phyloP scores from a whole-genome alignment of 768 basidiomycete species.

The Inosperma sp. region DNA sequence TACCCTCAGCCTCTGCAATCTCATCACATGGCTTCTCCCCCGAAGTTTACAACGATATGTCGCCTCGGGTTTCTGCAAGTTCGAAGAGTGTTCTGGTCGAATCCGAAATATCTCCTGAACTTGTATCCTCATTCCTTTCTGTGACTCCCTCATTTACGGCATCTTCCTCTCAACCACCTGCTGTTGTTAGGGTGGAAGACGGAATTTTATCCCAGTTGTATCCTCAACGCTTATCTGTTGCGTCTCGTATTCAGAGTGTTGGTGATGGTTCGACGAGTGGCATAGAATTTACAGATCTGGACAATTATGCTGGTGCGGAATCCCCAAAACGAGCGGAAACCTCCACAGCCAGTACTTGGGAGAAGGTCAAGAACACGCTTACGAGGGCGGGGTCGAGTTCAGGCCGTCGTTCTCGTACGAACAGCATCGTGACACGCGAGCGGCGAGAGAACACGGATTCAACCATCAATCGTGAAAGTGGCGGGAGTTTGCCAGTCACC shows the following conservation, averaged over 20 bases:
- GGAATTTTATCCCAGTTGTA: conserved; percentile 52
- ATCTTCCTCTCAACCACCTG: conserved; percentile 39
- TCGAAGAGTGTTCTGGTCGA: conserved; percentile 63
- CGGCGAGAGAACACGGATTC: conserved; percentile 68
- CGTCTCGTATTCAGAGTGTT: conserved; percentile 48
- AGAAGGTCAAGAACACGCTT: conserved; percentile 66
- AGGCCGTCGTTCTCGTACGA: conserved; percentile 75
- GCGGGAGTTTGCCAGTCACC: conserved; percentile 60
- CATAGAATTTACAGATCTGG: conserved; percentile 48
- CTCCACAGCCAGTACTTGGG: conserved; percentile 58
- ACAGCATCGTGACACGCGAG: conserved; percentile 66
- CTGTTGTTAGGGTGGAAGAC: conserved; percentile 37
- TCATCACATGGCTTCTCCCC: conserved; percentile 46
- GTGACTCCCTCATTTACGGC: conserved; percentile 29
- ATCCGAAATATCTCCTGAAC: conserved; percentile 54
- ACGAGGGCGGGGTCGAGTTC: conserved; percentile 58
- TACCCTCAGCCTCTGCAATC: conserved; percentile 47
- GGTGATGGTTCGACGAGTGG: conserved; percentile 53
- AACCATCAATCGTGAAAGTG: conserved; percentile 71
- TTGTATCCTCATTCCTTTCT: conserved; percentile 10
- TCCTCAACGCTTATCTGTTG: conserved; percentile 57
- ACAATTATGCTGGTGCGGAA: conserved; percentile 41
- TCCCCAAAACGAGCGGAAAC: conserved; percentile 57
- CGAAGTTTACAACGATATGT: conserved; percentile 47
- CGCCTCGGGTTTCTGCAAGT: conserved; percentile 52